phyloP scores from a whole-genome alignment of 768 basidiomycete species.

The Leucosporidium scottii region DNA sequence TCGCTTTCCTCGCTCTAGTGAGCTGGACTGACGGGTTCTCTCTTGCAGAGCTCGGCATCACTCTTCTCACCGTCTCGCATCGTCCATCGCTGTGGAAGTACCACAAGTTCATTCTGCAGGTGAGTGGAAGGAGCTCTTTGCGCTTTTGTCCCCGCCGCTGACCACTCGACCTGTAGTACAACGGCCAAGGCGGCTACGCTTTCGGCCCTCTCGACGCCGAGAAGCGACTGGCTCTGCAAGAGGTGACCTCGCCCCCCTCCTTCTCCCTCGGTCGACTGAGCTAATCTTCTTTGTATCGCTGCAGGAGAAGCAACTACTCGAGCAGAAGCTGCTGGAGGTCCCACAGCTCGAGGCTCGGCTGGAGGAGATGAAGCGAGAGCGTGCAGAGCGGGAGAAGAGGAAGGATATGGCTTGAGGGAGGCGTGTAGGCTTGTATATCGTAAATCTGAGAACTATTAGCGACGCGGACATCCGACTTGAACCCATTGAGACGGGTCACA shows the following conservation, averaged over 20 bases:
- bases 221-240: slow-evolving; percentile 78
- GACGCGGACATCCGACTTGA: no score
- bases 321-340: slow-evolving; percentile 79
- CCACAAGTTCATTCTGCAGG: slow-evolving; percentile 40
- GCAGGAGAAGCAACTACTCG: slow-evolving; percentile 74
- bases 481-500: no score
- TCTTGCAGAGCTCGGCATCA: slow-evolving; percentile 64
- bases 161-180: slow-evolving; percentile 53
- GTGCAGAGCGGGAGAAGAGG: slow-evolving; percentile 11
- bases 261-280: no score
- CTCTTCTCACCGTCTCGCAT: slow-evolving; percentile 89
- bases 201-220: slow-evolving; percentile 88
- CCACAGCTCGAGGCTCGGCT: slow-evolving; percentile 40
- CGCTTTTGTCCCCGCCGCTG: not conserved
- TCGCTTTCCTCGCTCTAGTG: not conserved
- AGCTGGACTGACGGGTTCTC: not conserved
- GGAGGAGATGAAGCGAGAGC: slow-evolving; percentile 39
- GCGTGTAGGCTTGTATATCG: not conserved
- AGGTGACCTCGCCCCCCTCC: slow-evolving; percentile 59
- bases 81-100: slow-evolving; percentile 82
- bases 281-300: no score
- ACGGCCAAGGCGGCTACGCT: slow-evolving; percentile 89
- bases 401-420: slow-evolving; percentile 11
- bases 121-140: slow-evolving; percentile 1
- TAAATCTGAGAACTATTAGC: not conserved